These are phyloP conservation scores for Globisporangium yorkense DNA, from an alignment of 352 stramenopile species.

Conservation along the genomic window DNA sequence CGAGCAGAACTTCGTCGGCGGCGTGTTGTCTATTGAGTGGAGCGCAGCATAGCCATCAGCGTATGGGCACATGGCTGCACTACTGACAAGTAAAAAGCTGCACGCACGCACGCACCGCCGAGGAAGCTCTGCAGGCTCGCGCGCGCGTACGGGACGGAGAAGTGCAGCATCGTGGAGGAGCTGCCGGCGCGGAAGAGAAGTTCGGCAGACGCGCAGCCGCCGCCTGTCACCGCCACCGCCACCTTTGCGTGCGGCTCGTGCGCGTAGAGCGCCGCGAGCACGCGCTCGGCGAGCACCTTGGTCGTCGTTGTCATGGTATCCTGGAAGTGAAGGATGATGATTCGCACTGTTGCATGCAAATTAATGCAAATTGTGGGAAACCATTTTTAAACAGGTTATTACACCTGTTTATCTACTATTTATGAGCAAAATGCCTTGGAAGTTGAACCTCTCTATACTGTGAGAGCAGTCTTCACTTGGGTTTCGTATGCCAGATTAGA, in stretches of 20 bases:
- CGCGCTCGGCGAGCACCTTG: slow-evolving; percentile 32
- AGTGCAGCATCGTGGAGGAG: slow-evolving; percentile 70
- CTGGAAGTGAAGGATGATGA: background rate
- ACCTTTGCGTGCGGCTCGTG: slow-evolving; percentile 48
- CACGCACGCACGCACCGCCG: background rate
- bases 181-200: slow-evolving; percentile 49
- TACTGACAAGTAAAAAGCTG: too few relatives aligned
- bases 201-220: slow-evolving; percentile 35
- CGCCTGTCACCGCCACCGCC: slow-evolving; percentile 48
- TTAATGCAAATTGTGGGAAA: background rate
- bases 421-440: too few relatives aligned
- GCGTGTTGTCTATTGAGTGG: background rate
- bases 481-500: too few relatives aligned
- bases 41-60: background rate
- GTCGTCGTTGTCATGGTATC: background rate
- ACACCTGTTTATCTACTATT: too few relatives aligned
- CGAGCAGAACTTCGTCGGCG: slow-evolving; percentile 41
- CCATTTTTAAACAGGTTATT: too few relatives aligned
- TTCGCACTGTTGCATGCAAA: background rate
- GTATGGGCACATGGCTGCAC: too few relatives aligned
- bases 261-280: slow-evolving; percentile 52
- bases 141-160: slow-evolving; percentile 60
- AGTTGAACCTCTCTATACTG: too few relatives aligned
- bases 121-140: slow-evolving; percentile 52
- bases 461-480: too few relatives aligned